phyloP scores from a whole-genome alignment of 306 rosid species.

The Cicer cuneatum region DNA sequence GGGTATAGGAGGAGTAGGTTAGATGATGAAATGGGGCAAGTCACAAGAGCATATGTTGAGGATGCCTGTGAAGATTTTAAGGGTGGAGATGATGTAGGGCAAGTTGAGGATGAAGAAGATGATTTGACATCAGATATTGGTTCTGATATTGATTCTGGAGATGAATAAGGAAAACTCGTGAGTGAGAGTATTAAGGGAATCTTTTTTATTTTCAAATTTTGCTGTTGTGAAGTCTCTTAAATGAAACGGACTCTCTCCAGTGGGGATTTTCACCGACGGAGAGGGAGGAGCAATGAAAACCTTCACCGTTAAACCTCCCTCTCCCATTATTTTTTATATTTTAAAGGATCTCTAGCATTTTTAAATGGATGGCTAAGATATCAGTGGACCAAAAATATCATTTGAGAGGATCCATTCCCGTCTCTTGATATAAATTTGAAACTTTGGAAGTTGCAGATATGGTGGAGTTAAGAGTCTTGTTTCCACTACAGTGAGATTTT shows the following conservation, averaged over 20 bases:
- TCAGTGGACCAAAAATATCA: not conserved
- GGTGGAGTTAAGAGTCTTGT: slow-evolving; percentile 2
- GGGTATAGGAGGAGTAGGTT: slow-evolving; percentile 63
- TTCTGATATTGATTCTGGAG: slow-evolving; percentile 56
- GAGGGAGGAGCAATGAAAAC: not conserved
- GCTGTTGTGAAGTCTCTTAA: slow-evolving; percentile 27
- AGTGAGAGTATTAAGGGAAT: slow-evolving; percentile 26
- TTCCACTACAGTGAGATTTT: not conserved
- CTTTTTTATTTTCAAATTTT: not conserved
- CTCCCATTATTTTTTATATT: not conserved
- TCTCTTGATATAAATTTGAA: slow-evolving; percentile 20
- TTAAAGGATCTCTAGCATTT: not conserved
- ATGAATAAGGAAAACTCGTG: slow-evolving; percentile 47
- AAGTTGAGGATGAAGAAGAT: slow-evolving; percentile 46
- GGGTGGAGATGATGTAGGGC: slow-evolving; percentile 38
- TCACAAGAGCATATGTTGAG: slow-evolving; percentile 54
- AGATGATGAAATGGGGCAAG: slow-evolving; percentile 56
- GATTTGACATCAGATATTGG: slow-evolving; percentile 45
- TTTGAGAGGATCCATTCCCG: not conserved
- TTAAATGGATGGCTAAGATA: not conserved
- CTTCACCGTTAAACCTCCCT: slow-evolving; percentile 6
- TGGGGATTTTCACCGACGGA: not conserved
- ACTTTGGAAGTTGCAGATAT: not conserved
- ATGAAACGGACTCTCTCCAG: not conserved
- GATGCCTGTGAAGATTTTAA: slow-evolving; percentile 49